Percentiles rank a stretch among this genome's conserved stretches.
These are phyloP conservation scores for Penicillium odoratum DNA, from an alignment of 495 filamentous ascomycete species.

Conservation along the genomic window DNA sequence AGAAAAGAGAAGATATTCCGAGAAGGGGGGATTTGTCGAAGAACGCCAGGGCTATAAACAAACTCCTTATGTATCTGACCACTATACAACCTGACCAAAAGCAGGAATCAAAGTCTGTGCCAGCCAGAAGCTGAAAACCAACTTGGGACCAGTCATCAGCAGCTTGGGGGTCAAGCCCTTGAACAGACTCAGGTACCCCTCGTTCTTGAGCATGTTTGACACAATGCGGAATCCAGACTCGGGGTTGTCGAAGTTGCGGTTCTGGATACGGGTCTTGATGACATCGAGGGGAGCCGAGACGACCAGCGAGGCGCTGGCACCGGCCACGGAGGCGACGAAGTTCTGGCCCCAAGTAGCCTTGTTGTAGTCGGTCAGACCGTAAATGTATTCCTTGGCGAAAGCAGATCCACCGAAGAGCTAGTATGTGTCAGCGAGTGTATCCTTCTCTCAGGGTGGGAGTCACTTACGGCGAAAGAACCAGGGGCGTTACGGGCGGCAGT, in stretches of 20 bases:
- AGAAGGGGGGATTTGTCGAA: slow-evolving; percentile 18
- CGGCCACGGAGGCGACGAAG: slow-evolving; percentile 93
- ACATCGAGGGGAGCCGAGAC: slow-evolving; percentile 96
- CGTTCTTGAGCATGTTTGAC: slow-evolving; percentile 85
- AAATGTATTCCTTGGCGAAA: slow-evolving; percentile 97
- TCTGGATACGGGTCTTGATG: slow-evolving; percentile 99
- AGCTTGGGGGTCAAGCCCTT: slow-evolving; percentile 97
- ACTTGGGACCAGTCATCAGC: slow-evolving; percentile 96
- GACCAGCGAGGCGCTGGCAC: slow-evolving; percentile 86
- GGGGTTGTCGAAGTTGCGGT: slow-evolving; percentile 97
- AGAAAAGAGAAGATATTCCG: slow-evolving; percentile 8
- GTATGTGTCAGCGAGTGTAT: slow-evolving; percentile 17
- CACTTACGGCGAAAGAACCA: slow-evolving; percentile 91
- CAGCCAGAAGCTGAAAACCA: slow-evolving; percentile 99
- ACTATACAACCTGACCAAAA: slow-evolving; percentile 60
- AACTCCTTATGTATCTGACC: slow-evolving; percentile 17
- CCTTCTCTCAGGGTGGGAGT: background rate
- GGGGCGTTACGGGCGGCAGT: slow-evolving; percentile 96
- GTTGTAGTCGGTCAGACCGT: slow-evolving; percentile 88
- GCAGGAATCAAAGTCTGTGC: slow-evolving; percentile 88
- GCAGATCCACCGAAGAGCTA: slow-evolving; percentile 97
- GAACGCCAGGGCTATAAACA: slow-evolving; percentile 26
- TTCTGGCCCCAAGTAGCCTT: slow-evolving; percentile 92
- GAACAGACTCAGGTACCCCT: slow-evolving; percentile 87
- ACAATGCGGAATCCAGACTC: slow-evolving; percentile 90